A percentile compares a stretch with the other conserved stretches of the same genome.
Evolutionary conservation across 1,139 yeast genomes (phyloP).

Genomic region (Starmera stellimalicola): DNA sequence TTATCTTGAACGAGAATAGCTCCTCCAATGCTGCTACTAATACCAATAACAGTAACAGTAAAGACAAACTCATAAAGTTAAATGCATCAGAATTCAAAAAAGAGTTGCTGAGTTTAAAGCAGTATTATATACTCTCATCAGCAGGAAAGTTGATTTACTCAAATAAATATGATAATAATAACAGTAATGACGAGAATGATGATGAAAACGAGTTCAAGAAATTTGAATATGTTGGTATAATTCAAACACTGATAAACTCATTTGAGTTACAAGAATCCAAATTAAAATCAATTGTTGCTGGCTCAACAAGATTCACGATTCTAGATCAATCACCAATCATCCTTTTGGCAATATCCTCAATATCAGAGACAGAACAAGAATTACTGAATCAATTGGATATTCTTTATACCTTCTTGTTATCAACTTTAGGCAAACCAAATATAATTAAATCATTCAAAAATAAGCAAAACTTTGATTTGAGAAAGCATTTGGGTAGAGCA

Average conservation of each 20-base stretch:
- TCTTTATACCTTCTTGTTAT: conserved; percentile 70
- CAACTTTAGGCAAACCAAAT: conserved; percentile 71
- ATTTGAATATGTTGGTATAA: conserved; percentile 62
- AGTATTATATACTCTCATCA: conserved; percentile 72
- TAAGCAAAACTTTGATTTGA: conserved; percentile 73
- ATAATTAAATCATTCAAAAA: conserved; percentile 58
- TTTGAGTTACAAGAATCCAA: conserved; percentile 24
- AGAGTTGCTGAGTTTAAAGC: conserved; percentile 39
- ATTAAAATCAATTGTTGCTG: conserved; percentile 31
- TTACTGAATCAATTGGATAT: conserved; percentile 59
- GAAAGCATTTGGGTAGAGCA: conserved; percentile 64
- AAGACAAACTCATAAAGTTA: no score
- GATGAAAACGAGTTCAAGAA: conserved; percentile 41
- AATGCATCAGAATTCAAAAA: conserved; percentile 4
- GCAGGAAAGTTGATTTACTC: conserved; percentile 91
- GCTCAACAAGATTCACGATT: conserved; percentile 47
- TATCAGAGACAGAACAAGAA: conserved; percentile 43
- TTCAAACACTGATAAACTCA: conserved; percentile 32
- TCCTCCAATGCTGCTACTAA: no score
- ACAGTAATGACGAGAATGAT: conserved; percentile 4
- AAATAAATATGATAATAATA: conserved; percentile 52
- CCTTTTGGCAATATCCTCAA: conserved; percentile 61
- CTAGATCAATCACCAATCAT: conserved; percentile 61
- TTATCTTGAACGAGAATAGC: conserved; percentile 10
- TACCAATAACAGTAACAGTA: no score